A percentile compares a stretch with the other conserved stretches of the same genome.
Evolutionary conservation across 768 basidiomycete species (phyloP).

Genomic region (Symmetrospora coprosmae): DNA sequence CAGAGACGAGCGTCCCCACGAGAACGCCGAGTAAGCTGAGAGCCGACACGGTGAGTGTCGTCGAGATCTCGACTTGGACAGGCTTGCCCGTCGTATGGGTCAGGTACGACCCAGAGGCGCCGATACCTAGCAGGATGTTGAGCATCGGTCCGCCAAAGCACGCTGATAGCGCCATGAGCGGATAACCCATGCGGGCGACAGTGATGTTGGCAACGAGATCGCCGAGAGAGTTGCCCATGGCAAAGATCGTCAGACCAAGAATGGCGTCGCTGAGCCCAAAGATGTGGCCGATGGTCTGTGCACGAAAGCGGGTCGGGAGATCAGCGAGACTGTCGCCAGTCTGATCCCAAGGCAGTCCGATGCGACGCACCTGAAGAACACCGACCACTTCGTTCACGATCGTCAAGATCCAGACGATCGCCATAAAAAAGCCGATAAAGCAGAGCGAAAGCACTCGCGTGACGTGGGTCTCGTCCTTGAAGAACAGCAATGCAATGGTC

Average conservation of each 20-base stretch:
- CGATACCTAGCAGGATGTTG: slow-evolving; percentile 52
- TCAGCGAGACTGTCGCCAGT: background rate
- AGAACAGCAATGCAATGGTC: slow-evolving; percentile 48
- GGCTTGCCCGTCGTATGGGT: slow-evolving; percentile 43
- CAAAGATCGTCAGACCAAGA: slow-evolving; percentile 90
- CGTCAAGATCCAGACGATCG: slow-evolving; percentile 95
- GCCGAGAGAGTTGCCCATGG: slow-evolving; percentile 86
- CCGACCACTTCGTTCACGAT: slow-evolving; percentile 92
- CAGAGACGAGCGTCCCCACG: slow-evolving; percentile 58
- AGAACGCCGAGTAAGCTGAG: slow-evolving; percentile 67
- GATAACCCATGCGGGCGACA: slow-evolving; percentile 63
- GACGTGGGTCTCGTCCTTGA: slow-evolving; percentile 46
- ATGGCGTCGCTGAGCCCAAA: slow-evolving; percentile 95
- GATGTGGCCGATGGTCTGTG: slow-evolving; percentile 75
- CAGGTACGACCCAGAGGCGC: slow-evolving; percentile 77
- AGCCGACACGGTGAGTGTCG: slow-evolving; percentile 68
- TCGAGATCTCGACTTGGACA: slow-evolving; percentile 54
- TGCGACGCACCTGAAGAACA: slow-evolving; percentile 58
- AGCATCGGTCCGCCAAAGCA: slow-evolving; percentile 56
- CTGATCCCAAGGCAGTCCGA: too few relatives aligned
- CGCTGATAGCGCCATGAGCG: slow-evolving; percentile 92
- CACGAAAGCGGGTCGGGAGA: too few relatives aligned
- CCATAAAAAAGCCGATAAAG: slow-evolving; percentile 75
- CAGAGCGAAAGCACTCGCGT: slow-evolving; percentile 52
- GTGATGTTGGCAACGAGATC: slow-evolving; percentile 95